Evolutionary conservation across 2,329 filamentous ascomycete genomes (phyloP).

Genomic region (Fusarium luffae): DNA sequence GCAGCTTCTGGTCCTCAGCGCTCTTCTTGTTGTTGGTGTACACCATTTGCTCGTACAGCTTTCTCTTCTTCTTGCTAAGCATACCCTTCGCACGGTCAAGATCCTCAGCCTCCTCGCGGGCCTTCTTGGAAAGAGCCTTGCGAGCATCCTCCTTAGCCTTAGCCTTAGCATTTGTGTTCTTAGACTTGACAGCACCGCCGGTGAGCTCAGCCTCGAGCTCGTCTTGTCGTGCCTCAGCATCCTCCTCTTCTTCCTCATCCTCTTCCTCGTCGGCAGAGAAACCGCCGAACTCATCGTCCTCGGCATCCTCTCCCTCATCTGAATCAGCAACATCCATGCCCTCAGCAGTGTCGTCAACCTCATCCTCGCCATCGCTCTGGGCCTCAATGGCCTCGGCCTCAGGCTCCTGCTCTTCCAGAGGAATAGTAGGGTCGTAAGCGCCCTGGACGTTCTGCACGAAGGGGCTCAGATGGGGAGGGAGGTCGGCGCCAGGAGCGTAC

Average conservation of each 20-base stretch:
- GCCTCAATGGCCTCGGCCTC: conserved; percentile 84
- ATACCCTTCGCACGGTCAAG: conserved; percentile 95
- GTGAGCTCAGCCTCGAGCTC: conserved; percentile 94
- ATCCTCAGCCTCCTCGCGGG: conserved; percentile 83
- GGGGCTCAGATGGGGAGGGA: conserved; percentile 94
- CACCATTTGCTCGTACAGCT: conserved; percentile 97
- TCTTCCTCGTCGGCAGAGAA: conserved; percentile 61
- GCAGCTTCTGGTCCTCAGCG: conserved; percentile 85
- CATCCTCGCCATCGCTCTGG: conserved; percentile 66
- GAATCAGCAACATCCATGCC: conserved; percentile 63
- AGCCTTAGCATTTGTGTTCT: conserved; percentile 59
- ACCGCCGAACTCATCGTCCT: conserved; percentile 61
- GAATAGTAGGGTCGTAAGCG: conserved; percentile 89
- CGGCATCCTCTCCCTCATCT: conserved; percentile 59
- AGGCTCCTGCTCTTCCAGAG: conserved; percentile 87
- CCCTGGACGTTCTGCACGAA: conserved; percentile 91
- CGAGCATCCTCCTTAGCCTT: conserved; percentile 76
- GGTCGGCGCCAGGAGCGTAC: conserved; percentile 87
- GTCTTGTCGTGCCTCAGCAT: conserved; percentile 79
- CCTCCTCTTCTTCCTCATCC: conserved; percentile 66
- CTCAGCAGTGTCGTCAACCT: conserved; percentile 58
- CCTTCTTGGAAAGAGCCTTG: conserved; percentile 76
- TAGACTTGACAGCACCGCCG: conserved; percentile 70
- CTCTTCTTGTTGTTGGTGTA: conserved; percentile 96
- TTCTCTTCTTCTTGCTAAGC: conserved; percentile 97